Percentiles rank a stretch among this genome's conserved stretches.
Evolutionary conservation across 805 yeast genomes (phyloP).

Genomic region (Schwanniomyces occidentalis): DNA sequence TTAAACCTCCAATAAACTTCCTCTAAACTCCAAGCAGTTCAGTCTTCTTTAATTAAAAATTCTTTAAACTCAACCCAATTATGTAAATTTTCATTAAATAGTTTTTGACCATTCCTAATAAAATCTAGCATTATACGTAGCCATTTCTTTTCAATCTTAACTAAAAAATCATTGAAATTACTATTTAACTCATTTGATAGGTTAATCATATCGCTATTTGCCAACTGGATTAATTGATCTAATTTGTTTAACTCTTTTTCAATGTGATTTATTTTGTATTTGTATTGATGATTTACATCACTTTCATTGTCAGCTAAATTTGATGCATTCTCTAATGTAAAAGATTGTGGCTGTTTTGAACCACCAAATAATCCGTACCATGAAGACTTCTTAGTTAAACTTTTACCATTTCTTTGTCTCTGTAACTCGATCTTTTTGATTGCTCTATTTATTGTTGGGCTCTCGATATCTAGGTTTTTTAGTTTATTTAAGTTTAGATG

Average conservation of each 20-base stretch:
- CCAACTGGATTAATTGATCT: constrained; percentile 47
- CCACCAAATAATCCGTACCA: constrained; percentile 50
- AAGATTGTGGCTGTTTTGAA: constrained; percentile 16
- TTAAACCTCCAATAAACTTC: too few species aligned
- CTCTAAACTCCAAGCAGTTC: too few species aligned
- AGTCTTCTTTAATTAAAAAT: constrained; percentile 5
- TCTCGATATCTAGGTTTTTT: constrained; percentile 32
- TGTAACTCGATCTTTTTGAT: constrained; percentile 30
- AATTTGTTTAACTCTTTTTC: constrained; percentile 46
- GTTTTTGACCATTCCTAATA: constrained; percentile 32
- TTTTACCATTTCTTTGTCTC: constrained; percentile 9
- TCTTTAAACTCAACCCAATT: constrained; percentile 37
- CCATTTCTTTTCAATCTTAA: constrained; percentile 44
- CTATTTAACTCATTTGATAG: constrained; percentile 44
- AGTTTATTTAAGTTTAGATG: constrained; percentile 25
- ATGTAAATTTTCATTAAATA: constrained; percentile 30
- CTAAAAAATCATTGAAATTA: constrained; percentile 38
- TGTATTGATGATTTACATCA: constrained; percentile 17
- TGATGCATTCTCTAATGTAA: background rate
- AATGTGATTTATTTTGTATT: constrained; percentile 32
- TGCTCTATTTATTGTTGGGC: constrained; percentile 40
- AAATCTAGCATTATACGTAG: constrained; percentile 36
- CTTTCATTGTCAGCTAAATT: constrained; percentile 2
- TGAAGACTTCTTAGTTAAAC: constrained; percentile 27
- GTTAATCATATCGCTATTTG: constrained; percentile 43